Percentiles rank a stretch among this genome's conserved stretches.
These are phyloP conservation scores for Diaporthe sp. DNA, from an alignment of 2,329 filamentous ascomycete genomes.

Conservation along the genomic window DNA sequence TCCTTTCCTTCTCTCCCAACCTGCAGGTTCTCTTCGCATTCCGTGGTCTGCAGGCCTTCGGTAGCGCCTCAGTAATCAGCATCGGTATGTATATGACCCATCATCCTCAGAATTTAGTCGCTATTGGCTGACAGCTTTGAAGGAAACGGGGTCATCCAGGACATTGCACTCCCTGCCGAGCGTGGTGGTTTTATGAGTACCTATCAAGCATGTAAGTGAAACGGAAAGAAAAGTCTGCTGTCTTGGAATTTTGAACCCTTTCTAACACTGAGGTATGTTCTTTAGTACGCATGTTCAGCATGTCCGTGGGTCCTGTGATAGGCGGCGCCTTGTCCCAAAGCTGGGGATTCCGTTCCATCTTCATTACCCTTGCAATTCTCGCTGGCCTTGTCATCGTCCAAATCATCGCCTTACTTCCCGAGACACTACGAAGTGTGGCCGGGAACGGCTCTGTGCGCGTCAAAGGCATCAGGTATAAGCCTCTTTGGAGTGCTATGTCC, in stretches of 20 bases:
- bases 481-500: slow-evolving; percentile 37
- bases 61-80: slow-evolving; percentile 58
- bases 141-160: slow-evolving; percentile 47
- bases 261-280: not conserved
- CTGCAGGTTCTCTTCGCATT: slow-evolving; percentile 56
- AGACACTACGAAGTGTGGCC: slow-evolving; percentile 43
- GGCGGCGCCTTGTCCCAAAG: slow-evolving; percentile 43
- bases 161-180: slow-evolving; percentile 43
- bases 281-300: slow-evolving; percentile 42
- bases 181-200: slow-evolving; percentile 45
- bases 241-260: no score
- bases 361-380: slow-evolving; percentile 39
- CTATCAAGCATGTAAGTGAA: slow-evolving; percentile 45
- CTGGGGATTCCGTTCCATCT: slow-evolving; percentile 45
- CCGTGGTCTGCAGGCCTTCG: slow-evolving; percentile 58
- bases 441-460: slow-evolving; percentile 42
- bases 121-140: not conserved
- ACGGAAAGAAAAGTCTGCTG: no score
- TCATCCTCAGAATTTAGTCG: not conserved
- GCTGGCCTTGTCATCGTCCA: not conserved
- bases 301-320: slow-evolving; percentile 45
- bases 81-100: slow-evolving; percentile 47
- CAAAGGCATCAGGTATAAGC: slow-evolving; percentile 35
- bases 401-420: slow-evolving; percentile 41
- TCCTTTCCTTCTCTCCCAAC: slow-evolving; percentile 53